Evolutionary conservation across 345 rosid genomes (phyloP), one percentile per base, ranked within the genome.

Genomic region (Ceriops zippeliana): DNA sequence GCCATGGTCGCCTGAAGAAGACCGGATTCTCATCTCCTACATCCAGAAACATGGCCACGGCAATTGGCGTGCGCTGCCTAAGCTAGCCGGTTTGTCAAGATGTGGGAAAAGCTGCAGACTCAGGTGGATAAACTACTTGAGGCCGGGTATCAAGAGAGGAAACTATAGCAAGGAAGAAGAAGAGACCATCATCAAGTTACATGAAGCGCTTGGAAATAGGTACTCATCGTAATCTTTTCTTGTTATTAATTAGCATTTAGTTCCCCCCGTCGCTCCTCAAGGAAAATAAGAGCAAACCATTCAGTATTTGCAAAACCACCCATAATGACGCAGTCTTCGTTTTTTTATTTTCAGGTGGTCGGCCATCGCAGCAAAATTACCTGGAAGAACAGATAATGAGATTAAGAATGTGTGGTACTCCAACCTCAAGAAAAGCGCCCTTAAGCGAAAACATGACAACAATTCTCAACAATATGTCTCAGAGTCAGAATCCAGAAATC

Each of bases 351-450:
- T 6, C 81, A 92, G 96, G 65, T 92, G 98, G 98, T 90, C 98
- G 5, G 87, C 88, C 37, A 92, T 92, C 49, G 98, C 98, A 20
- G 86, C 90, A 54, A 86, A 63, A 66, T 60, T 92, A 20, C 93
- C 96, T 0, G 98, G 98, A 65, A 86, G 98, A 38, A 92, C 98
- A 0, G 98, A 92, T 67, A 92, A 92, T 37, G 98, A 92, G 75
- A 90, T 92, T 3, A 92, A 92, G 68, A 92, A 92, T 74, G 90
- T 92, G 6, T 90, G 98, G 98, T 96, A 92, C 72, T 90, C 98
- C 32, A 90, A 92, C 78, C 84, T 92, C 78, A 90, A 90, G 84
- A 92, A 90, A 78, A 87, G 76, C 70, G 85, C 15, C 49, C 17
- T 83, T 9, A 74, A 80, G 58, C 81, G 70, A 68, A 74, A 78